Evolutionary conservation across 306 rosid species (phyloP).

Genomic region (Acmispon strigosus): DNA sequence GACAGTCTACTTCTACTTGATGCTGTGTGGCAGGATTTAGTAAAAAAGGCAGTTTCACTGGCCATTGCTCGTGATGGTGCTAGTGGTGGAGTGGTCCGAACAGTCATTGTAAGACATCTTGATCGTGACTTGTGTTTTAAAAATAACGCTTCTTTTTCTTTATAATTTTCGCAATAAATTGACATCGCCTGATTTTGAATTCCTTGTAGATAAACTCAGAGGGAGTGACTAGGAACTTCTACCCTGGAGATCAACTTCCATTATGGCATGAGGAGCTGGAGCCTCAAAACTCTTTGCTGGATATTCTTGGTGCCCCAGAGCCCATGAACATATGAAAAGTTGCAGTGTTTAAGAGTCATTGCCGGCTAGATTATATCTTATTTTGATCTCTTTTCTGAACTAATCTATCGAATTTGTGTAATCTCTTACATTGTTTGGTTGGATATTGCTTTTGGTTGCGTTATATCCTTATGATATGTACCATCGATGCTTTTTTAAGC

Average conservation of each 20-base stretch:
- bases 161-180: not conserved
- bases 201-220: conserved; percentile 71
- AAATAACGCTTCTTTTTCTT: not conserved
- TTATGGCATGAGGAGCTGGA: conserved; percentile 95
- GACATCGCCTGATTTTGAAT: conserved; percentile 11
- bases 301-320: conserved; percentile 61
- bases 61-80: conserved; percentile 99
- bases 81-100: conserved; percentile 98
- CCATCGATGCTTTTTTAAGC: too few relatives aligned
- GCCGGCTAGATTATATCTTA: not conserved
- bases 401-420: conserved; percentile 5
- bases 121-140: not conserved
- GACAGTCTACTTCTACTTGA: not conserved
- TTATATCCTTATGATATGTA: not conserved
- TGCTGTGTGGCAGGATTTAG: conserved; percentile 54
- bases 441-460: conserved; percentile 1
- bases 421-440: not conserved
- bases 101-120: conserved; percentile 62
- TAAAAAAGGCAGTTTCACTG: conserved; percentile 87
- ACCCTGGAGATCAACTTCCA: conserved; percentile 75
- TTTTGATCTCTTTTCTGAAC: not conserved
- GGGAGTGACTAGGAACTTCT: conserved; percentile 85
- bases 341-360: conserved; percentile 1
- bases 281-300: conserved; percentile 64
- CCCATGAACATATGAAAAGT: conserved; percentile 68